phyloP scores from a whole-genome alignment of 2,329 filamentous ascomycete species.

The Dactylellina haptotyla region DNA sequence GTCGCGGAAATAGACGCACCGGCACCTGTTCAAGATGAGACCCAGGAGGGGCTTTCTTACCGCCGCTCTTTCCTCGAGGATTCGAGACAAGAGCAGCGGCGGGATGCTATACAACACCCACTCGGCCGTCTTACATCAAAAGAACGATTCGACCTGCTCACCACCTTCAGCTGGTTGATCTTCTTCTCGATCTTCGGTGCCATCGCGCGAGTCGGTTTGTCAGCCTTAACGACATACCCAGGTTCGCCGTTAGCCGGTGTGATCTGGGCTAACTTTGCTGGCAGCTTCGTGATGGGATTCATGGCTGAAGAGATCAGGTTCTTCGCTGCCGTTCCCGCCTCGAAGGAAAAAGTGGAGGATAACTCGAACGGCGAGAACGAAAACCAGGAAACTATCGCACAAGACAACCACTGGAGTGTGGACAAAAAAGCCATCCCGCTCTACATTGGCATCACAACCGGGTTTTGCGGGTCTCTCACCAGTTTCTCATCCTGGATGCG shows the following conservation, averaged over 20 bases:
- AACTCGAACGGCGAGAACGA: constrained; percentile 29
- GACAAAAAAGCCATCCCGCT: constrained; percentile 85
- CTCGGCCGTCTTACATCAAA: constrained; percentile 8
- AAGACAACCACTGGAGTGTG: constrained; percentile 37
- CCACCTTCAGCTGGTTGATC: constrained; percentile 76
- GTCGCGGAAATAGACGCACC: constrained; percentile 46
- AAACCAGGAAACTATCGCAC: constrained; percentile 62
- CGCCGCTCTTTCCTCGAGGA: constrained; percentile 42
- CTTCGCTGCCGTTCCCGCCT: constrained; percentile 32
- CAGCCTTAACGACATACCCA: constrained; percentile 81
- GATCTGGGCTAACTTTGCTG: constrained; percentile 87
- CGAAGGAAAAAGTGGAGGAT: background rate
- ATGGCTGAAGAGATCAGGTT: constrained; percentile 73
- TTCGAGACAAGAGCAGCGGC: constrained; percentile 4
- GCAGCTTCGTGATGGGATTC: constrained; percentile 85
- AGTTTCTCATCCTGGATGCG: constrained; percentile 88
- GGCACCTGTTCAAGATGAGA: constrained; percentile 38
- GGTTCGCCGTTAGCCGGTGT: constrained; percentile 75
- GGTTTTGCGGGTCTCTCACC: constrained; percentile 89
- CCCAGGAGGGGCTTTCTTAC: constrained; percentile 6
- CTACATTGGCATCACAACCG: constrained; percentile 85
- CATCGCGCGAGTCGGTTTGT: constrained; percentile 80
- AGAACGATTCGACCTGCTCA: constrained; percentile 27
- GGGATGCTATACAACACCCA: background rate
- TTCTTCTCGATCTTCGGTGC: constrained; percentile 88